Base-by-base conservation (phyloP, 192 early-diverging fungal species). In the Podila verticillata region DNA sequence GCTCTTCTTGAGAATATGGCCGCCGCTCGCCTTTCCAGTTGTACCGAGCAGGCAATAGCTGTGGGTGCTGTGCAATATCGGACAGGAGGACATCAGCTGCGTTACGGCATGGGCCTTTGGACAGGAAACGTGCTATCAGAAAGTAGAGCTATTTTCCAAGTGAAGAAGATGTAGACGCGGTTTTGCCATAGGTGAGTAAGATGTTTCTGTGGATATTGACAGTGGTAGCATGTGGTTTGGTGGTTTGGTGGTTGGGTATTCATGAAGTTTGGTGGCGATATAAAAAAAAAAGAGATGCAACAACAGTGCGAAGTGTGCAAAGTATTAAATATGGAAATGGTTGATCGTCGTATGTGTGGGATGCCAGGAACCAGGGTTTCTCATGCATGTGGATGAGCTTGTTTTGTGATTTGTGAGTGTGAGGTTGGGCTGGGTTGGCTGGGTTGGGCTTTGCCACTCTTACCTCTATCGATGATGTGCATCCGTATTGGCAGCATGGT, bases 111-210 rank as follows among this genome's bases (percentile, higher is more conserved):
- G 88, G 86, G 12, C 92, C 83, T 10, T 74, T 74, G 30, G 89
- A 83, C 22, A 95, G 82, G 59, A 92, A 93, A 63, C 87, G 87
- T 29, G 91, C 87, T 63, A 95, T 91, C 28, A 95, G 84, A 84
- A 88, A 93, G 73, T 93, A 88, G 61, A 93, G 89, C 91, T 93
- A 60, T 1, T 26, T 30, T 39, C n/a, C 17, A 51, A 32, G n/a
- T 51, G 66, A 32, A 75, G 61, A 80, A 61, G 59, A 28, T 34
- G 68, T 44, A 4, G 24, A n/a, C 22, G 62, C 20, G 39, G 2
- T 13, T 44, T 13, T 44, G 12, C 15, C 17, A 15, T 12, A 13
- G 39, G 15, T 44, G 39, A 44, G 39, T 44, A 17, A 15, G 2
- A 44, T 44, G 13, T 44, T 17, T 44, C 17, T 7, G 39, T 44